Evolutionary conservation across 139 green algal genomes (phyloP).

Genomic region (Closterium sp.): DNA sequence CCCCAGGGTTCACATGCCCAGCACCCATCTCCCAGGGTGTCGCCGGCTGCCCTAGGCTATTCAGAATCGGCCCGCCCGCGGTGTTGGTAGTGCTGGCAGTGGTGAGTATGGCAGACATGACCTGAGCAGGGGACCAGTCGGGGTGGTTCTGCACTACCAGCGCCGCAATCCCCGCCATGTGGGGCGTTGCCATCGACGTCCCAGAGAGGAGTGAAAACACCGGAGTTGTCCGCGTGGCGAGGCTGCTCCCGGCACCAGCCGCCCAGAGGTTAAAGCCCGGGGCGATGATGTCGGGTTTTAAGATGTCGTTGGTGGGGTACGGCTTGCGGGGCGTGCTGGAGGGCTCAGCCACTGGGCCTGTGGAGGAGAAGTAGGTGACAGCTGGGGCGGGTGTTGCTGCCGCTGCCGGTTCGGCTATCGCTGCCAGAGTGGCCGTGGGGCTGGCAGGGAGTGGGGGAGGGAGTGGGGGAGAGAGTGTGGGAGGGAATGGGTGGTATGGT

Average conservation of each 20-base stretch:
- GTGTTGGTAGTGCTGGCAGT: background rate
- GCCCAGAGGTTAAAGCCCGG: background rate
- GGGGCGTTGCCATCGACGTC: slow-evolving; percentile 20
- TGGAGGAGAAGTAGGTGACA: background rate
- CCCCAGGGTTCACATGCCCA: slow-evolving; percentile 10
- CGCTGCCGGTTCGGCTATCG: background rate
- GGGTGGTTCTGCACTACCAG: slow-evolving; percentile 20
- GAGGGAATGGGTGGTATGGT: too few relatives aligned
- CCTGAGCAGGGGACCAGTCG: slow-evolving; percentile 5
- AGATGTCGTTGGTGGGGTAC: background rate
- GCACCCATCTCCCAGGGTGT: slow-evolving; percentile 5
- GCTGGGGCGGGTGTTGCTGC: background rate
- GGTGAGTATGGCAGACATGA: slow-evolving; percentile 27
- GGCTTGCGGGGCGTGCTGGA: background rate
- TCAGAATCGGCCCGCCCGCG: background rate
- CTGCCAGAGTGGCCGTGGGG: background rate
- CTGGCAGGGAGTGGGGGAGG: background rate
- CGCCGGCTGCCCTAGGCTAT: background rate
- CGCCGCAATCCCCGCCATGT: slow-evolving; percentile 13
- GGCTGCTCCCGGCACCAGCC: background rate
- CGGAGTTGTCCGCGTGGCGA: background rate
- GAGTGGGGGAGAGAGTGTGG: too few relatives aligned
- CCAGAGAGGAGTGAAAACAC: slow-evolving; percentile 9
- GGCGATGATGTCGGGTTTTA: background rate
- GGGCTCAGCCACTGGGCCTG: background rate